These are phyloP conservation scores for Allium sativum DNA, from an alignment of 106 monocot species.

Conservation along the genomic window DNA sequence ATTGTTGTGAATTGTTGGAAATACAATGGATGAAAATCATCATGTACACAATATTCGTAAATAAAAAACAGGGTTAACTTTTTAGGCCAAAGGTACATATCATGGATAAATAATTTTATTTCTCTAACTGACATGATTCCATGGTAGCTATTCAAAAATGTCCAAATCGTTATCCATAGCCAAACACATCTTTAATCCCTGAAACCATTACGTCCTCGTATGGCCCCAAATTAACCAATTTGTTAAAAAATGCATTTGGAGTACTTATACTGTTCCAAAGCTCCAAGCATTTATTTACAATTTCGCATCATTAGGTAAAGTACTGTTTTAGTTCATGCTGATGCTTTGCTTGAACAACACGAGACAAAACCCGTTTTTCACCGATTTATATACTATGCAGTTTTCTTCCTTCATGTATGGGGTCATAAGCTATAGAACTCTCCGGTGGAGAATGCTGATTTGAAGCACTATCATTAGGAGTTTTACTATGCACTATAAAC, in stretches of 20 bases:
- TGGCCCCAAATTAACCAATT: not conserved
- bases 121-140: not conserved
- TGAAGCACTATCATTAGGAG: slow-evolving; percentile 32
- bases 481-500: slow-evolving; percentile 36
- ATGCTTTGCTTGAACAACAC: not conserved
- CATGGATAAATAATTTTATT: not conserved
- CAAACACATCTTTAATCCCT: slow-evolving; percentile 6
- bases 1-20: no score
- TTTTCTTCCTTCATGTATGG: not conserved
- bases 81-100: slow-evolving; percentile 15
- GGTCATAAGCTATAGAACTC: not conserved
- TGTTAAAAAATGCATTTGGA: not conserved
- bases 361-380: not conserved
- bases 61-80: slow-evolving; percentile 30
- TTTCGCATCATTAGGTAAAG: no score
- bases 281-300: not conserved
- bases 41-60: slow-evolving; percentile 14
- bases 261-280: not conserved
- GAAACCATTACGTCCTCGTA: not conserved
- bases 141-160: not conserved
- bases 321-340: not conserved
- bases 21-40: no score
- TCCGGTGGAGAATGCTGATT: not conserved
- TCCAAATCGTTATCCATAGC: slow-evolving; percentile 1
- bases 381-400: not conserved